Base-by-base conservation (phyloP, 73 alveolate species). In the Paramecium tetraurelia region DNA sequence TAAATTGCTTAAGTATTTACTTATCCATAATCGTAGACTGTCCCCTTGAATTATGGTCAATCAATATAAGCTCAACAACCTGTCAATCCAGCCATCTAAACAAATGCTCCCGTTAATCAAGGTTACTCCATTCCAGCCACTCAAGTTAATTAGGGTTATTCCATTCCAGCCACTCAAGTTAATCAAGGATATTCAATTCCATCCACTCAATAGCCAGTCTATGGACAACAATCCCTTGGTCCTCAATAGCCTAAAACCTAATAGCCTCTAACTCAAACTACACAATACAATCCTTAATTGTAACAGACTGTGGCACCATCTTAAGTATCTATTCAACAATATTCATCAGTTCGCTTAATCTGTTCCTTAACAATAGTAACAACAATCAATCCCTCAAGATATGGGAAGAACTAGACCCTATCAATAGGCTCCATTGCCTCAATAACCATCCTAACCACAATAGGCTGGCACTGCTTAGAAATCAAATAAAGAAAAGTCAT, bases 401-500 rank as follows among this genome's bases (percentile, higher is more conserved):
- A n/a, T 80, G 57, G 50, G 57, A 41, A 80, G 75, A 80, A 80
- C 90, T 20, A 44, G 57, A 24, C 63, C 75, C 11, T 80, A 80
- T 24, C 27, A 80, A 41, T 12, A 80, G 20, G 90, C 12, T 40
- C 10, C 20, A 36, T 43, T 40, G 7, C 36, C 75, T 21, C 18
- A 59, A 80, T 35, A 41, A 80, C 43, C 68, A 75, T 36, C 38
- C 16, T 38, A 35, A 75, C 68, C 57, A 4, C n/a, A 53, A 53
- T 53, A 53, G 14, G 22, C 69, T n/a, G 35, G 35, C 31, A 53
- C 69, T 53, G 69, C 69, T 31, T 16, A 35, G 7, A 75, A 75
- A 75, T 9, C 22, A 80, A 80, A 48, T 33, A 44, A 80, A 35
- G 90, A 80, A 24, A 80, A 80, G 22, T 80, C 90, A 43, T 80